Evolutionary conservation across 2,329 filamentous ascomycete species (phyloP).

Genomic region (Aspergillus thermomutatus): DNA sequence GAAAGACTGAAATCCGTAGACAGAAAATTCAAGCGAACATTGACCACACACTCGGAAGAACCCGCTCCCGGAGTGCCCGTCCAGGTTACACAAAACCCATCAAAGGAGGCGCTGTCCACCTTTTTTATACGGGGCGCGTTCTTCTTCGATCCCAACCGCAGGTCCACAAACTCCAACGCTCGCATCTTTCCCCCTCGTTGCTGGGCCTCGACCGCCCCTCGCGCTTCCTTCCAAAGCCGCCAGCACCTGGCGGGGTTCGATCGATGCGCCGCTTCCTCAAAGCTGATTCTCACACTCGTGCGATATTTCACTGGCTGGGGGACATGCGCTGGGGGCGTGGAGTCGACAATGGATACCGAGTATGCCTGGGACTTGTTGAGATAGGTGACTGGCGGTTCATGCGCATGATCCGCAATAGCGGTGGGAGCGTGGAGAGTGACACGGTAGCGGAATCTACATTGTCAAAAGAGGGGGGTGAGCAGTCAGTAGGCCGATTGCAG

Average conservation of each 20-base stretch:
- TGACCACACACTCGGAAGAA: slow-evolving; percentile 68
- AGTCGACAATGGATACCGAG: slow-evolving; percentile 76
- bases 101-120: slow-evolving; percentile 3
- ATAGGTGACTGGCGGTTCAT: slow-evolving; percentile 93
- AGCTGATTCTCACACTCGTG: slow-evolving; percentile 83
- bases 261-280: slow-evolving; percentile 86
- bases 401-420: slow-evolving; percentile 78
- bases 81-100: slow-evolving; percentile 14
- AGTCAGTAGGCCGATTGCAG: background rate
- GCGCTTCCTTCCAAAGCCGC: slow-evolving; percentile 87
- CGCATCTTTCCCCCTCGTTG: slow-evolving; percentile 57
- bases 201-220: slow-evolving; percentile 84
- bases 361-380: slow-evolving; percentile 97
- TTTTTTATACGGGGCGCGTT: background rate
- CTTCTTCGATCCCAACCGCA: background rate
- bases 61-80: slow-evolving; percentile 34
- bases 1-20: slow-evolving; percentile 96
- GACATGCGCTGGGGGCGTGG: slow-evolving; percentile 56
- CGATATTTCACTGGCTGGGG: slow-evolving; percentile 67
- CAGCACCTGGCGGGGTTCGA: slow-evolving; percentile 74
- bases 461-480: background rate
- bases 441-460: slow-evolving; percentile 59
- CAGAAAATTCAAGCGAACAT: slow-evolving; percentile 90
- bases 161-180: slow-evolving; percentile 1
- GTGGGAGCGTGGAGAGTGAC: slow-evolving; percentile 86